Base-by-base conservation (phyloP, 345 rosid species). In the Gossypium longicalyx region DNA sequence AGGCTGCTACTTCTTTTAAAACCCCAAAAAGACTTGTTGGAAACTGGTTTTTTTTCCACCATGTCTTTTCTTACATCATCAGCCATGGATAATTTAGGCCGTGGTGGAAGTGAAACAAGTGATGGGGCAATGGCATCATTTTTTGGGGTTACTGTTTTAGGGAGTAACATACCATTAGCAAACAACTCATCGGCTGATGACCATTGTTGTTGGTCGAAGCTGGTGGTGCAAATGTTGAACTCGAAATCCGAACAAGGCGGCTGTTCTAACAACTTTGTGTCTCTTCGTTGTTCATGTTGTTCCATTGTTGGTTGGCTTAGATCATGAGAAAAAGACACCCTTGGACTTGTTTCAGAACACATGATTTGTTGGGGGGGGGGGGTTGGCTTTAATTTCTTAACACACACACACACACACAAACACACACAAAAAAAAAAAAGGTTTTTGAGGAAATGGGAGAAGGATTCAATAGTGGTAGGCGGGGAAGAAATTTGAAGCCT, bases 161-260 rank as follows among this genome's bases (percentile, higher is more conserved):
- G 95, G 74, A 88, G 90, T 84, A 93, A 89, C 86, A 89, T 87
- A 3, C 97, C 97, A 17, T 89, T 86, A 0, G 88, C 85, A 61
- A 93, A 93, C 59, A 93, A 84, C 76, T 90, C 94, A 1, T 91
- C 97, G 4, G 98, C 98, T 13, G 89, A 82, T 53, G 85, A 89
- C 41, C 41, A 34, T 53, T 90, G 86, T 67, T 84, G 76, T 60
- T 77, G 86, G 13, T 77, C 84, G 7, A 74, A 76, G 79, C 77
- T 79, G 80, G 77, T 75, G 72, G 82, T 80, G 54, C 83, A 80
- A 51, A 76, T 71, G 76, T 77, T 83, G 88, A 93, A 93, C 85
- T 91, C 97, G 27, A 93, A 93, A 23, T 90, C 96, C n/a, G 86
- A 70, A 75, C 64, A 79, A 7, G 89, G 84, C 27, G 41, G 7